A percentile compares a stretch with the other conserved stretches of the same genome.
Evolutionary conservation across 805 yeast species (phyloP).

Genomic region (Zygoascus tannicola): DNA sequence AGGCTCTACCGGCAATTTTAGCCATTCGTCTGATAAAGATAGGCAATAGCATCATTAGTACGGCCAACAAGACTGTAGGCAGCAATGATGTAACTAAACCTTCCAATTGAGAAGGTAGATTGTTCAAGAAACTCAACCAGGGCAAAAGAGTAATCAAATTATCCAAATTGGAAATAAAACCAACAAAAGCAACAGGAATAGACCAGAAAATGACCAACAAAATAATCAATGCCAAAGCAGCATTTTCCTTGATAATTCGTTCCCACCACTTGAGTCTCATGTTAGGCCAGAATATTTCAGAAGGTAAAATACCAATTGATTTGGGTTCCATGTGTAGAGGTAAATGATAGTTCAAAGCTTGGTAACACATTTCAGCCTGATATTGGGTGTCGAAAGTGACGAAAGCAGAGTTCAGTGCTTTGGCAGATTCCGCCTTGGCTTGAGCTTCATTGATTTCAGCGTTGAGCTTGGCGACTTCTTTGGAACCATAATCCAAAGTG

Average conservation of each 20-base stretch:
- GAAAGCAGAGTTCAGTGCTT: conserved; percentile 76
- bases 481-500: conserved; percentile 65
- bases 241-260: conserved; percentile 46
- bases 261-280: conserved; percentile 47
- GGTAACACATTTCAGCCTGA: conserved; percentile 83
- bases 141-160: conserved; percentile 60
- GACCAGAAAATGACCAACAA: conserved; percentile 85
- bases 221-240: conserved; percentile 50
- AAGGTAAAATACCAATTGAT: conserved; percentile 62
- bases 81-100: conserved; percentile 84
- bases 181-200: conserved; percentile 95
- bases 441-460: conserved; percentile 54
- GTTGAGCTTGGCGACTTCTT: conserved; percentile 60
- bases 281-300: conserved; percentile 79
- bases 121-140: conserved; percentile 66
- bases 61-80: conserved; percentile 72
- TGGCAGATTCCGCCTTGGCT: conserved; percentile 39
- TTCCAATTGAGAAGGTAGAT: conserved; percentile 57
- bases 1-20: conserved; percentile 58
- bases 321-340: conserved; percentile 38
- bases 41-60: conserved; percentile 82
- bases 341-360: conserved; percentile 46
- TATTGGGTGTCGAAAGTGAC: conserved; percentile 75
- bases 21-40: conserved; percentile 74
- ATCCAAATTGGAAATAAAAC: conserved; percentile 81